Conservation (phyloP, 2,329 filamentous ascomycete genomes). For the Fusarium compactum region DNA sequence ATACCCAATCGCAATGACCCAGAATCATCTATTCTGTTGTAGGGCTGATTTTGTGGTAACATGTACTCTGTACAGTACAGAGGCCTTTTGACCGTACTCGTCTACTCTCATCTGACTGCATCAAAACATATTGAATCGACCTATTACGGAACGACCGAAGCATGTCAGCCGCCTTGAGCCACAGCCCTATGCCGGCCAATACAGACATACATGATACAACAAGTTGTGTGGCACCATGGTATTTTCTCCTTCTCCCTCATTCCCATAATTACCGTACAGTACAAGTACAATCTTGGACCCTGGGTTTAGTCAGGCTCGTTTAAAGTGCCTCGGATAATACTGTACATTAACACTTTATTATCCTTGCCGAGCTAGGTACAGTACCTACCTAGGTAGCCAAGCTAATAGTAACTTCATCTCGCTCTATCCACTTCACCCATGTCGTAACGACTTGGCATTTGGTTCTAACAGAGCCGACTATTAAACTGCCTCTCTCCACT, state of each 20-base stretch:
- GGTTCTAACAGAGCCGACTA: background rate
- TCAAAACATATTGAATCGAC: conserved; percentile 2
- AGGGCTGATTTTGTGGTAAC: conserved; percentile 21
- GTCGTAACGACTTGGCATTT: conserved; percentile 25
- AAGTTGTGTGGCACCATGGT: background rate
- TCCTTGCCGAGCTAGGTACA: too few relatives aligned
- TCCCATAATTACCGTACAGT: background rate
- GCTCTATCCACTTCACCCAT: conserved; percentile 8
- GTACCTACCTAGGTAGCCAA: conserved; percentile 6
- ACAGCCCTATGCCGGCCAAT: conserved; percentile 27
- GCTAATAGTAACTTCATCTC: conserved; percentile 31
- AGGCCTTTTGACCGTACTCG: background rate
- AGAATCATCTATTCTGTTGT: conserved; percentile 9
- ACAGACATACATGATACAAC: conserved; percentile 10
- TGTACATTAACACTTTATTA: background rate
- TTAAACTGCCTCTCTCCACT: conserved; percentile 15
- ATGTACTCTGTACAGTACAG: background rate
- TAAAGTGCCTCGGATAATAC: conserved; percentile 7
- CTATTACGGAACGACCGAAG: conserved; percentile 34
- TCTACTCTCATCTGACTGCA: conserved; percentile 41
- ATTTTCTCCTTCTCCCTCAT: background rate
- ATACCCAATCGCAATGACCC: conserved; percentile 10
- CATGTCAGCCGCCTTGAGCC: conserved; percentile 39
- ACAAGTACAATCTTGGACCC: conserved; percentile 9
- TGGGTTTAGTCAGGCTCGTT: background rate